Base-by-base conservation (phyloP, 192 early-diverging fungal genomes). In the Rhizophagus sp. region DNA sequence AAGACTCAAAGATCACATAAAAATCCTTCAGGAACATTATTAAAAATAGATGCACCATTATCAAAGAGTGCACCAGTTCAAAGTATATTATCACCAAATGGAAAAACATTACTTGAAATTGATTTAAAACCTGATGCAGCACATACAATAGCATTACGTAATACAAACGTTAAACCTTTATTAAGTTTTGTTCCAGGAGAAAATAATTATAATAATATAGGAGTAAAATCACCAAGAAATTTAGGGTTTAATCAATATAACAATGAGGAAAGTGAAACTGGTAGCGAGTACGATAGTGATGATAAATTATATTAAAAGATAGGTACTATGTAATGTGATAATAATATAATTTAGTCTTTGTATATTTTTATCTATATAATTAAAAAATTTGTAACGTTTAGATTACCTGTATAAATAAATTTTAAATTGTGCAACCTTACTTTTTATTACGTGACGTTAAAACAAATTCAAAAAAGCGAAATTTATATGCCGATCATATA, bases 111-210 rank as follows among this genome's bases (percentile, higher is more conserved):
- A 39, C 36, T 72, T 36, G 39, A 72, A 41, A 10, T 72, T 15
- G 39, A 72, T 72, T 22, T 72, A 36, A 72, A 72, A n/a, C 39
- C n/a, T 47, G 70, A 72, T 49, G 70, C 70, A 1, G 15, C 25
- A 49, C 70, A 72, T 72, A 72, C 70, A 72, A 47, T 72, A 49
- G 36, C 70, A n/a, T 25, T 72, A 22, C 25, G 70, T 2, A 72
- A 49, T 49, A 72, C 34, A 13, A 49, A 72, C 19, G 47, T 72
- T 8, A 33, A 72, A 49, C 70, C 70, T 39, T 49, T 72, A 25
- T 22, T 72, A 39, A 72, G 39, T 72, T 72, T 72, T 72, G 70
- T 72, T 19, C 70, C 70, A 2, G n/a, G 39, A 25, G 70, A 72
- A 27, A 24, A 22, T 13, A 13, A 65, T 27, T 11, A 65, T 12